Evolutionary conservation across 805 yeast genomes (phyloP), one percentile per base, ranked within the genome.

Genomic region (Lipomyces yamanashiensis): DNA sequence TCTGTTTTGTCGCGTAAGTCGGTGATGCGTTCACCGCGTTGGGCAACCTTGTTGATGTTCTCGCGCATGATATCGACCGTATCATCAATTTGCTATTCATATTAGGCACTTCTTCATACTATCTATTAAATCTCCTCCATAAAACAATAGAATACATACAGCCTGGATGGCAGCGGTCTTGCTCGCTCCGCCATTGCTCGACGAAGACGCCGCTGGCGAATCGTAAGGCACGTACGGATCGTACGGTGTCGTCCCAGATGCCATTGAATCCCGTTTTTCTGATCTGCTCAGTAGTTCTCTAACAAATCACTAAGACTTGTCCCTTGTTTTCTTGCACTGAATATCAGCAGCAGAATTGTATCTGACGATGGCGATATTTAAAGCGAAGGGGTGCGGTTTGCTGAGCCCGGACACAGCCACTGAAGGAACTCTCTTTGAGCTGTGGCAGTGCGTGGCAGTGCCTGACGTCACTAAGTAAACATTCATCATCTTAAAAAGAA

Each of bases 31-130:
- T 95, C 97, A 68, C 98, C 98, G 76, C 84, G 82, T 76, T 92
- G 96, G 45, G 96, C 96, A 51, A 92, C 97, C 74, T 91, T 90
- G 80, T 91, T 91, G 79, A 93, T 90, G 80, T 95, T 93, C 73
- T 93, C 96, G 78, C 98, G 85, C 99, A 93, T 95, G 75, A 92
- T 89, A 17, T 96, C 98, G 50, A 95, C 97, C 15, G 99, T 92
- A 74, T 91, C 97, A 77, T 90, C 95, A 75, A 91, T 90, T 82
- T 90, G 95, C 84, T 85, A 60, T 8, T n/a, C 17, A 43, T 28
- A 5, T 28, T 28, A 28, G 28, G 28, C 28, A 28, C 28, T 28
- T n/a, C n/a, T n/a, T n/a, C n/a, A n/a, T n/a, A n/a, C n/a, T n/a
- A n/a, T n/a, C n/a, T n/a, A n/a, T n/a, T n/a, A n/a, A n/a, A n/a